These are phyloP conservation scores for Sarocladiaceae sp. DNA, from an alignment of 2,329 filamentous ascomycete genomes.

Conservation along the genomic window DNA sequence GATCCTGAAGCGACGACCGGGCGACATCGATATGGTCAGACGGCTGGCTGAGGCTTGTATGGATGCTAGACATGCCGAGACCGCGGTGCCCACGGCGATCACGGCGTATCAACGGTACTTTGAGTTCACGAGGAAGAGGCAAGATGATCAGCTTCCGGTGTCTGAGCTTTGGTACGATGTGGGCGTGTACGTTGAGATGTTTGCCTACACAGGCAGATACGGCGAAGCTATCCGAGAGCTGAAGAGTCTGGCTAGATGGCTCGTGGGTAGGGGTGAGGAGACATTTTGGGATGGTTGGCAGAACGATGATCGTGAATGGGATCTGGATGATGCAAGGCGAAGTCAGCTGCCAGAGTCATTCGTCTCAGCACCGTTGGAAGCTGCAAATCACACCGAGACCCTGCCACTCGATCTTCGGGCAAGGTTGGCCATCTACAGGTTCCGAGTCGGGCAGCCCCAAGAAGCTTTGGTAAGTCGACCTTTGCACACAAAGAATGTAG, in stretches of 20 bases:
- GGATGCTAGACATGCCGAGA: constrained; percentile 41
- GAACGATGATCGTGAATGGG: constrained; percentile 85
- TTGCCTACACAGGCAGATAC: constrained; percentile 58
- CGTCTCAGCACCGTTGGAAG: not conserved
- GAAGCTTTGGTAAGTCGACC: constrained; percentile 75
- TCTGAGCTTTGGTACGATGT: constrained; percentile 70
- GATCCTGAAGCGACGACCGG: constrained; percentile 44
- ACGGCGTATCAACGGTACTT: constrained; percentile 44
- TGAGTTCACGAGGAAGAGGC: constrained; percentile 29
- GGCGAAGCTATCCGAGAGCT: constrained; percentile 61
- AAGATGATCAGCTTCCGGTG: constrained; percentile 23
- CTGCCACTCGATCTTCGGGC: constrained; percentile 77
- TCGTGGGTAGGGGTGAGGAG: constrained; percentile 70
- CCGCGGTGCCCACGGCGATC: constrained; percentile 32
- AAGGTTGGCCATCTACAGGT: constrained; percentile 77
- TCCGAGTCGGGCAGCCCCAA: constrained; percentile 58
- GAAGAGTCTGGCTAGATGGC: constrained; percentile 71
- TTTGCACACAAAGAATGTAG: not conserved
- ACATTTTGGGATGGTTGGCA: constrained; percentile 66
- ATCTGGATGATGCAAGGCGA: constrained; percentile 65
- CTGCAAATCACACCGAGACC: not conserved
- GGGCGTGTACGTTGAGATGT: constrained; percentile 77
- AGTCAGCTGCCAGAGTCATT: constrained; percentile 14
- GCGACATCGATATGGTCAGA: constrained; percentile 48
- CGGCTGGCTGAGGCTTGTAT: constrained; percentile 52